Evolutionary conservation across 352 stramenopile genomes (phyloP), one percentile per base, ranked within the genome.

Genomic region (Globisporangium carolinianum): DNA sequence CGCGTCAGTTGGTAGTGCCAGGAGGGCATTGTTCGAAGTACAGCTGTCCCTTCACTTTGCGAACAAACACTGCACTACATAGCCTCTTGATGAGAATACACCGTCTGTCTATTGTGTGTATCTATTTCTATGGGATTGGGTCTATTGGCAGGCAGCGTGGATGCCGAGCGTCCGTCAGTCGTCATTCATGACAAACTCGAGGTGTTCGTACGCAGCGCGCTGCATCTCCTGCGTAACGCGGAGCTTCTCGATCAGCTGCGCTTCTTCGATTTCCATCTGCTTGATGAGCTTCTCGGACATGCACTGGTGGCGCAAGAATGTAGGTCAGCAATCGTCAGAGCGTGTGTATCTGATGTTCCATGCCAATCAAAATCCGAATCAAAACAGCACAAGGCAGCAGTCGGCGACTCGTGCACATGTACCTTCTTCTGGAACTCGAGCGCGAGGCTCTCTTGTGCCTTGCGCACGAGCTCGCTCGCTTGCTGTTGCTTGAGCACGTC

Each of bases 121-220:
- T n/a, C n/a, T 32, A 32, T 3, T 32, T 32, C 24, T 32, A 32
- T 32, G 24, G 24, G 24, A 32, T 24, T 32, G 24, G 2, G 24
- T 32, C 24, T 32, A 32, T 32, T 3, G 24, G 24, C 8, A n/a
- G n/a, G 6, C 35, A 6, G n/a, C 9, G 17, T 42, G 9, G 3
- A 11, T 17, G 1, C 4, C 8, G 32, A 9, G 14, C 11, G 7
- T 15, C 46, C 14, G 10, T 64, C 38, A 64, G 37, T 64, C 52
- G 52, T 84, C 65, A 41, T 86, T 66, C 63, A 88, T 83, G 48
- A 76, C 75, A 51, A 81, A 77, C 58, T 88, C 76, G 38, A 89
- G 70, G 51, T 89, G 72, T 35, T 87, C 76, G 62, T 82, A 87
- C 12, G 78, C 79, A 4, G 72, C 66, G 32, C 73, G 76, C 62